These are phyloP conservation scores for Closterium sp. DNA, from an alignment of 139 green algal species.

Conservation along the genomic window DNA sequence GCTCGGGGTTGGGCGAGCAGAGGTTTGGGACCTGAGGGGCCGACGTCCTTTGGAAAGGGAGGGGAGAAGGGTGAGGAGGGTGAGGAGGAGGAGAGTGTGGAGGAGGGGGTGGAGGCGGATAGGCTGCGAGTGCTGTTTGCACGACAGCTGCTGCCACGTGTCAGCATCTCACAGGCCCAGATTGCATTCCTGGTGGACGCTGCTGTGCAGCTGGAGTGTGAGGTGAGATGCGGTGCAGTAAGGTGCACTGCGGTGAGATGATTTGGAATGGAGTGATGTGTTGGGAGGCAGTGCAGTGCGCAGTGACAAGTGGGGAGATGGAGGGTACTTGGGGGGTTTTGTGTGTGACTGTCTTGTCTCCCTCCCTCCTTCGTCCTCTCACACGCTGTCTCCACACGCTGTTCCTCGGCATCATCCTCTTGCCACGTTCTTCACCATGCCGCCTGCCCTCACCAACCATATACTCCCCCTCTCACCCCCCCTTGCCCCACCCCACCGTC, in stretches of 20 bases:
- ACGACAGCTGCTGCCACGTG: neutral
- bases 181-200: neutral
- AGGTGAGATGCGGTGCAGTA: conserved; percentile 55
- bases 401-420: no score
- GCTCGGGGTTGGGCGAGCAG: neutral
- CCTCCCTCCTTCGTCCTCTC: no score
- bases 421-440: no score
- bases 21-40: neutral
- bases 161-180: neutral
- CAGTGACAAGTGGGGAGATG: no score
- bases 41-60: neutral
- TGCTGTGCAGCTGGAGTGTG: neutral
- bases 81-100: neutral
- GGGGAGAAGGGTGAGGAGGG: neutral
- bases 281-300: no score
- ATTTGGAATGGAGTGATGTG: no score
- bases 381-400: no score
- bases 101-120: neutral
- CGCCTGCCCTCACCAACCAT: no score
- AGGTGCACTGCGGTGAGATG: neutral
- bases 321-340: no score
- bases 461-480: no score
- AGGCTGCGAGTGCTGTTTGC: neutral
- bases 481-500: conserved; percentile 74
- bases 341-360: no score